Percentiles rank a stretch among this genome's conserved stretches.
phyloP scores from a whole-genome alignment of 805 yeast species.

The Saturnispora ahearnii region DNA sequence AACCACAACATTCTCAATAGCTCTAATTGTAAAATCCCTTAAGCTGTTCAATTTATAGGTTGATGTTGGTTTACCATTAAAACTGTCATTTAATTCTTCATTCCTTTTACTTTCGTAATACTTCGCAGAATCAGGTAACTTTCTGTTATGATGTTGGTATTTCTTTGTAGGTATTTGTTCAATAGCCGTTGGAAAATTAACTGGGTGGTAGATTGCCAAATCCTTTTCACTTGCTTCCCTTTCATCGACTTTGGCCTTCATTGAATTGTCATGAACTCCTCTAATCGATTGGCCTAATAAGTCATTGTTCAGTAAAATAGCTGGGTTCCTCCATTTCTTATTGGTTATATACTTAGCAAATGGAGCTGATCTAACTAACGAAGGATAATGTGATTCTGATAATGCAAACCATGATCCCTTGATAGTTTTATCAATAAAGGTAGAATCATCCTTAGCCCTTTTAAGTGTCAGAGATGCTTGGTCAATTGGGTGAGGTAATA shows the following conservation, averaged over 20 bases:
- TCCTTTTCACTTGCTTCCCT: constrained; percentile 2
- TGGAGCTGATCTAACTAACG: constrained; percentile 75
- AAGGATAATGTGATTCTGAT: constrained; percentile 69
- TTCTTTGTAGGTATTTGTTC: constrained; percentile 10
- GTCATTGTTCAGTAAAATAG: constrained; percentile 30
- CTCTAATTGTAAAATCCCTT: constrained; percentile 19
- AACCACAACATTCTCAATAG: constrained; percentile 42
- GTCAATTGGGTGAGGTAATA: constrained; percentile 62
- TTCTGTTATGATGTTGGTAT: neutral
- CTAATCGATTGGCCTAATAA: constrained; percentile 34
- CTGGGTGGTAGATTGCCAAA: constrained; percentile 17
- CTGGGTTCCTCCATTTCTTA: constrained; percentile 35
- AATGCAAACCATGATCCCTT: constrained; percentile 78
- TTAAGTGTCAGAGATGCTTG: neutral
- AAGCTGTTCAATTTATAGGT: constrained; percentile 17
- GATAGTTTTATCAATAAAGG: constrained; percentile 57
- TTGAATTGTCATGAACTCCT: constrained; percentile 40
- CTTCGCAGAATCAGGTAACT: constrained; percentile 5
- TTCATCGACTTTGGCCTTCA: constrained; percentile 7
- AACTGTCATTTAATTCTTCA: constrained; percentile 15
- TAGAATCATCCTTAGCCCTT: constrained; percentile 28
- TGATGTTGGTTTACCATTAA: constrained; percentile 11
- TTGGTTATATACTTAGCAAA: constrained; percentile 49
- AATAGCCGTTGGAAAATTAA: constrained; percentile 17
- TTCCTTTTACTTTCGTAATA: constrained; percentile 11